Evolutionary conservation across 2,329 filamentous ascomycete genomes (phyloP).

Genomic region (Cladorrhinum sp.): DNA sequence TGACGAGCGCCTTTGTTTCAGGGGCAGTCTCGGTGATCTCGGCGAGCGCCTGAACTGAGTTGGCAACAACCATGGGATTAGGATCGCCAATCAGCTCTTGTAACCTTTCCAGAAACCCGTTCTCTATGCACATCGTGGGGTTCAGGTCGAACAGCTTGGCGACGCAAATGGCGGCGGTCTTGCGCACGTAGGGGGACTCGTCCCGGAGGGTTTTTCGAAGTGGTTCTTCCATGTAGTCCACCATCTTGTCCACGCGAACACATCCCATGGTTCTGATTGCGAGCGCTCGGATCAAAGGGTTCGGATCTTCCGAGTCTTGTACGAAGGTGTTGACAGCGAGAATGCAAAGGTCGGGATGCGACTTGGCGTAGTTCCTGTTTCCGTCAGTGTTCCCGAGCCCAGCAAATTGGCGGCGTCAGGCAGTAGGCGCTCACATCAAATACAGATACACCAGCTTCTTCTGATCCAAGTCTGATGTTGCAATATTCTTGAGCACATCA

Average conservation of each 20-base stretch:
- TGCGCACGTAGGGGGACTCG: conserved; percentile 96
- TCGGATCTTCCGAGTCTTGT: conserved; percentile 97
- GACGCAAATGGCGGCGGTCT: conserved; percentile 96
- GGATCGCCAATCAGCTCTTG: conserved; percentile 97
- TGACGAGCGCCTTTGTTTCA: conserved; percentile 80
- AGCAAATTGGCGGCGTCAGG: conserved; percentile 1
- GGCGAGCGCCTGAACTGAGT: conserved; percentile 88
- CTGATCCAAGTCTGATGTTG: conserved; percentile 89
- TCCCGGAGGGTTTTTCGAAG: conserved; percentile 92
- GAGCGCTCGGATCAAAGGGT: conserved; percentile 88
- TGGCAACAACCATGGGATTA: conserved; percentile 98
- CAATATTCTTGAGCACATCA: conserved; percentile 98
- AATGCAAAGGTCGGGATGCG: conserved; percentile 96
- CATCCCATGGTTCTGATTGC: conserved; percentile 98
- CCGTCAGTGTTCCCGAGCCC: conserved; percentile 24
- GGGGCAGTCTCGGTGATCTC: conserved; percentile 90
- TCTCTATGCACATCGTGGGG: conserved; percentile 87
- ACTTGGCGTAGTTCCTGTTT: conserved; percentile 95
- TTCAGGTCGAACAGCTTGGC: conserved; percentile 97
- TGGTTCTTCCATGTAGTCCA: conserved; percentile 99
- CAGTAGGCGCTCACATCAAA: conserved; percentile 66
- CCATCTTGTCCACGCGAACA: conserved; percentile 98
- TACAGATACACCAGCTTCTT: conserved; percentile 99
- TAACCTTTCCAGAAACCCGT: conserved; percentile 88
- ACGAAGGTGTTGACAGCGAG: conserved; percentile 98